A percentile compares a stretch with the other conserved stretches of the same genome.
Conservation (phyloP, 2,329 filamentous ascomycete species). For the Trematosphaeria pertusa region DNA sequence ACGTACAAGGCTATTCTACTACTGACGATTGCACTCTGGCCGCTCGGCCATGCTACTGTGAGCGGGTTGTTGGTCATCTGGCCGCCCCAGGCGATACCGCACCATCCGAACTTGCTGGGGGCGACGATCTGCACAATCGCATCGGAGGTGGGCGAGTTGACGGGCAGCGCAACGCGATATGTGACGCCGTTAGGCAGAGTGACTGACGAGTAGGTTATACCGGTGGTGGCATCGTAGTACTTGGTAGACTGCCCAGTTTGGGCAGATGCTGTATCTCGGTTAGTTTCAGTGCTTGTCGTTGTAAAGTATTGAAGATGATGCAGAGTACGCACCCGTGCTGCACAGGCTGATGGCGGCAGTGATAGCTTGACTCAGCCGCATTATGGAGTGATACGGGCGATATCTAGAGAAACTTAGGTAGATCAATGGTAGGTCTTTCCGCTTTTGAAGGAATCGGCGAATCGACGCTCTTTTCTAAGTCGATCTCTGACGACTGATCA, state of each 20-base stretch:
- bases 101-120: conserved; percentile 22
- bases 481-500: no score
- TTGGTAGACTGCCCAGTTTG: conserved; percentile 5
- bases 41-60: conserved; percentile 20
- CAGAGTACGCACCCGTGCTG: no score
- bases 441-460: no score
- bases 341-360: no score
- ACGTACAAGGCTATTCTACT: conserved; percentile 25
- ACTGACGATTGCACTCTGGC: conserved; percentile 18
- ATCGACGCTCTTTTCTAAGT: no score
- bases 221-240: conserved; percentile 20
- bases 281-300: no score
- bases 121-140: conserved; percentile 25
- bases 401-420: no score
- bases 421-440: no score
- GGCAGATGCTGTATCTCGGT: neutral
- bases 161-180: conserved; percentile 24
- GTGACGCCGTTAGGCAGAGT: conserved; percentile 22
- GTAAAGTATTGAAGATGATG: no score
- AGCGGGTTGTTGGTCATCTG: conserved; percentile 28
- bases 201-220: conserved; percentile 24
- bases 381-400: no score
- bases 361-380: no score
- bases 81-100: conserved; percentile 28
- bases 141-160: conserved; percentile 15